Evolutionary conservation across 2,329 filamentous ascomycete genomes (phyloP).

Genomic region (Fusarium multiceps): DNA sequence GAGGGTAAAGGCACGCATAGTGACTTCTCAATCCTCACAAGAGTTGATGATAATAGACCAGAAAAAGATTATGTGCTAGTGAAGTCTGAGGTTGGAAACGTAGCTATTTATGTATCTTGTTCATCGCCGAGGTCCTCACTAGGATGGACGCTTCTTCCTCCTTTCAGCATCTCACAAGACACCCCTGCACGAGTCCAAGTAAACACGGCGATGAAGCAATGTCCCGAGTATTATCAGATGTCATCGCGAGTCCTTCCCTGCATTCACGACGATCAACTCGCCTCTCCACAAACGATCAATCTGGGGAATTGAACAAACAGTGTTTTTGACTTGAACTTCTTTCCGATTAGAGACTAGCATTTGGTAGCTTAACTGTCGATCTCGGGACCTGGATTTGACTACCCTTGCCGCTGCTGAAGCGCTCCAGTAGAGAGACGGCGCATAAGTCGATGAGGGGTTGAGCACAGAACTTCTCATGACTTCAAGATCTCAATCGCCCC

Average conservation of each 20-base stretch:
- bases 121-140: background rate
- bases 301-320: conserved; percentile 18
- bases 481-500: background rate
- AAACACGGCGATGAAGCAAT: background rate
- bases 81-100: background rate
- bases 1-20: conserved; percentile 14
- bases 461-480: background rate
- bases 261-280: background rate
- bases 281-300: background rate
- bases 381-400: background rate
- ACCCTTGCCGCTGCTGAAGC: conserved; percentile 30
- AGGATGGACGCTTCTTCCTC: background rate
- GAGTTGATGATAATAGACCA: background rate
- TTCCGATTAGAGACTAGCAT: background rate
- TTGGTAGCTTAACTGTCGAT: conserved; percentile 20
- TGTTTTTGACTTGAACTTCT: background rate
- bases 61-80: too few species aligned
- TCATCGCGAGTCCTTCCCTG: background rate
- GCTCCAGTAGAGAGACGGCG: conserved; percentile 33
- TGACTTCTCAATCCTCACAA: background rate
- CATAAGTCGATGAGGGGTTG: conserved; percentile 31
- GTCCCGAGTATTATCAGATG: background rate
- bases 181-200: background rate
- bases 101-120: background rate
- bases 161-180: background rate